A percentile compares a stretch with the other conserved stretches of the same genome.
These are phyloP conservation scores for Amesomyces nigricolor DNA, from an alignment of 2,329 filamentous ascomycete species.

Conservation along the genomic window DNA sequence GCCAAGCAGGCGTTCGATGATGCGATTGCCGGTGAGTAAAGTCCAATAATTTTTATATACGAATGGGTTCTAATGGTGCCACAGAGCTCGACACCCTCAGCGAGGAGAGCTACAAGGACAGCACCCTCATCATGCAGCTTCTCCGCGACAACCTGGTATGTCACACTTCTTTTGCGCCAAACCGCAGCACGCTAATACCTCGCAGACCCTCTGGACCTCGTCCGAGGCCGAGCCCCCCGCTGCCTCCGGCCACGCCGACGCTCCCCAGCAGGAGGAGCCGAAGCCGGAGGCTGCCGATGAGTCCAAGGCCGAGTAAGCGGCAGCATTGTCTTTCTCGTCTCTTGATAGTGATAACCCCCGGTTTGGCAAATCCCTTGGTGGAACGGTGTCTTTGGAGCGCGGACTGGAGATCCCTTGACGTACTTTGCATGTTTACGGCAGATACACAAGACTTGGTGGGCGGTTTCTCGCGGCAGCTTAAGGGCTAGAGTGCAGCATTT, in stretches of 20 bases:
- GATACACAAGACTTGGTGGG: slow-evolving; percentile 34
- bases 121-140: slow-evolving; percentile 97
- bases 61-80: slow-evolving; percentile 20
- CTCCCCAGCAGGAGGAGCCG: slow-evolving; percentile 51
- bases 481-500: slow-evolving; percentile 39
- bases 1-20: slow-evolving; percentile 96
- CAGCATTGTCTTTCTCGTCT: slow-evolving; percentile 34
- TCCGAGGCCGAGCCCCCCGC: slow-evolving; percentile 87
- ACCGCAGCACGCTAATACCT: slow-evolving; percentile 28
- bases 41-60: neutral
- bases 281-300: slow-evolving; percentile 57
- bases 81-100: slow-evolving; percentile 90
- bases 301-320: slow-evolving; percentile 60
- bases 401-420: slow-evolving; percentile 46
- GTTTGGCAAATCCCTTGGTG: slow-evolving; percentile 38
- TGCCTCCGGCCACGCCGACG: slow-evolving; percentile 44
- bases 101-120: slow-evolving; percentile 99
- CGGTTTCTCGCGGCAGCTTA: slow-evolving; percentile 35
- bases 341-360: slow-evolving; percentile 40
- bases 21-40: slow-evolving; percentile 68
- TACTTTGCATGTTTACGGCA: slow-evolving; percentile 47
- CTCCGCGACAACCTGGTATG: slow-evolving; percentile 91
- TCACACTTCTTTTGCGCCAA: neutral
- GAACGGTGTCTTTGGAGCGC: slow-evolving; percentile 60
- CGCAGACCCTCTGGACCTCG: slow-evolving; percentile 95